Evolutionary conservation across 164 flowering plant species (phyloP).

Genomic region (Umbilicus rupestris): DNA sequence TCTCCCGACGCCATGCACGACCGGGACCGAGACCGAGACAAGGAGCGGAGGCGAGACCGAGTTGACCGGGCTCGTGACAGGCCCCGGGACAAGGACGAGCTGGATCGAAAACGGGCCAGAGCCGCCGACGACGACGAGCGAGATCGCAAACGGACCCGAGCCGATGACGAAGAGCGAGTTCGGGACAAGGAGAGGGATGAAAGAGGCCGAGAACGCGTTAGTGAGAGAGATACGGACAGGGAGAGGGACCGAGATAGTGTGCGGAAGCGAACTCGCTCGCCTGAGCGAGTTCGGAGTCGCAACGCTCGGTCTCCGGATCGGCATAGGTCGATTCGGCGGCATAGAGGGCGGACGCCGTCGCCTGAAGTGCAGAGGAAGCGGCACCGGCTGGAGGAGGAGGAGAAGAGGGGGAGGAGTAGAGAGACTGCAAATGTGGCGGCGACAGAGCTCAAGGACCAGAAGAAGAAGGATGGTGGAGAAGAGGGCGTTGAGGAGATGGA

Average conservation of each 20-base stretch:
- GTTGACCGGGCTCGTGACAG: background rate
- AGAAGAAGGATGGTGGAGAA: slow-evolving; percentile 12
- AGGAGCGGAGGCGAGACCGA: background rate
- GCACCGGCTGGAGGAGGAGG: slow-evolving; percentile 18
- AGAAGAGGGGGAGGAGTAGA: background rate
- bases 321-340: slow-evolving; percentile 31
- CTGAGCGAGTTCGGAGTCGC: slow-evolving; percentile 35
- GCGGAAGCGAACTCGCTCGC: slow-evolving; percentile 23
- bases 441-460: slow-evolving; percentile 42
- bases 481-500: slow-evolving; percentile 20
- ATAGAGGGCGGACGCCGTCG: slow-evolving; percentile 40
- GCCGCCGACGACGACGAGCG: slow-evolving; percentile 12
- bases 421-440: slow-evolving; percentile 12
- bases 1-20: background rate
- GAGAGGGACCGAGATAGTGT: slow-evolving; percentile 19
- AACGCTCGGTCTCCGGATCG: slow-evolving; percentile 38
- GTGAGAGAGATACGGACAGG: slow-evolving; percentile 17
- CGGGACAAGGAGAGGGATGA: slow-evolving; percentile 19
- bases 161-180: slow-evolving; percentile 14
- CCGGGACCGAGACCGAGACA: background rate
- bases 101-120: slow-evolving; percentile 7
- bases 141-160: slow-evolving; percentile 17
- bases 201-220: slow-evolving; percentile 20
- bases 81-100: slow-evolving; percentile 1
- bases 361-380: slow-evolving; percentile 35